These are phyloP conservation scores for Epichloe hybrida DNA, from an alignment of 2,329 filamentous ascomycete genomes.

Conservation along the genomic window DNA sequence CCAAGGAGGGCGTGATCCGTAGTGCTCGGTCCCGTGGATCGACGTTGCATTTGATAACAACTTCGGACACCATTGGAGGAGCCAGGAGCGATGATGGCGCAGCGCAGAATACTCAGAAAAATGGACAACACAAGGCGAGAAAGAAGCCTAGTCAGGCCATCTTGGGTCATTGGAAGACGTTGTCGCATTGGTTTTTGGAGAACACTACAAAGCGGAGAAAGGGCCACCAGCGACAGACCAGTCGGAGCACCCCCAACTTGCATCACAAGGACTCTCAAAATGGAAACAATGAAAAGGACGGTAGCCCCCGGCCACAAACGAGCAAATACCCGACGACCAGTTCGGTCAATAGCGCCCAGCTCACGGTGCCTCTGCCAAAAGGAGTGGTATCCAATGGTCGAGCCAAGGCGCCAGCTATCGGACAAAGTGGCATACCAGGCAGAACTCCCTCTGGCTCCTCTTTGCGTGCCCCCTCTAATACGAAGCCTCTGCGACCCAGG, in stretches of 20 bases:
- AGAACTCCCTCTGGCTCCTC: conserved; percentile 12
- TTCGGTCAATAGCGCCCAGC: conserved; percentile 18
- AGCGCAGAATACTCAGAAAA: conserved; percentile 10
- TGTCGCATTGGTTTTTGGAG: conserved; percentile 50
- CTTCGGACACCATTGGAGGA: conserved; percentile 34
- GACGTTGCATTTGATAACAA: conserved; percentile 73
- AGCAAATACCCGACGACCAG: conserved; percentile 38
- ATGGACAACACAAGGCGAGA: conserved; percentile 31
- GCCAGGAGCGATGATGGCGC: conserved; percentile 13
- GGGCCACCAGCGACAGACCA: conserved; percentile 34
- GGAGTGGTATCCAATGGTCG: conserved; percentile 40
- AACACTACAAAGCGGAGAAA: conserved; percentile 41
- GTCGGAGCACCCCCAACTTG: conserved; percentile 47
- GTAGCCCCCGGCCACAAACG: conserved; percentile 43
- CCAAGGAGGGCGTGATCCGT: conserved; percentile 62
- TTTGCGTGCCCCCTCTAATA: conserved; percentile 14
- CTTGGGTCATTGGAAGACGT: conserved; percentile 48
- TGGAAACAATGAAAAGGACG: conserved; percentile 34
- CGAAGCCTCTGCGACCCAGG: conserved; percentile 14
- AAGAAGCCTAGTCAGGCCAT: conserved; percentile 46
- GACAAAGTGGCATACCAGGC: conserved; percentile 8
- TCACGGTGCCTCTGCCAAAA: conserved; percentile 33
- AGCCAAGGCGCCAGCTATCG: conserved; percentile 13
- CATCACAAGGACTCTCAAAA: conserved; percentile 35
- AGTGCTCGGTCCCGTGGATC: conserved; percentile 66